Percentiles rank a stretch among this genome's conserved stretches.
These are phyloP conservation scores for Didymella glomerata DNA, from an alignment of 2,329 filamentous ascomycete species.

Conservation along the genomic window DNA sequence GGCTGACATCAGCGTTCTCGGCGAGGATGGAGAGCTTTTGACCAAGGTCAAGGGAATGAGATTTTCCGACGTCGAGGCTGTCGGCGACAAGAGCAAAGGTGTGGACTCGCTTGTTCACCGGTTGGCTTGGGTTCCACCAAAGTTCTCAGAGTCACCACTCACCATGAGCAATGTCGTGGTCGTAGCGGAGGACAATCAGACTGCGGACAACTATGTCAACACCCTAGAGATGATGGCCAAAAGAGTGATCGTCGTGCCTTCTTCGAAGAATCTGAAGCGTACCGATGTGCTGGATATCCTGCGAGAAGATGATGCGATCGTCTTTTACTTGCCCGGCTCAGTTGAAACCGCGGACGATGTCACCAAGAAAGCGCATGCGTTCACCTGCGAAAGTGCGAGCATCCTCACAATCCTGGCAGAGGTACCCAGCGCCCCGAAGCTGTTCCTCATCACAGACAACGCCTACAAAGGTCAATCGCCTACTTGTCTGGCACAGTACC, in stretches of 20 bases:
- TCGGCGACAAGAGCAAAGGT: conserved; percentile 28
- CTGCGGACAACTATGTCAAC: conserved; percentile 27
- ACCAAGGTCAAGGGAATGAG: conserved; percentile 49
- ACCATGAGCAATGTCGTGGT: conserved; percentile 36
- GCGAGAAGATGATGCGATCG: conserved; percentile 16
- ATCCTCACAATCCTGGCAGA: conserved; percentile 30
- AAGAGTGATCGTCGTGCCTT: conserved; percentile 10
- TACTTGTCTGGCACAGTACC: conserved; percentile 48
- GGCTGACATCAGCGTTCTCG: conserved; percentile 42
- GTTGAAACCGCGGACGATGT: conserved; percentile 20
- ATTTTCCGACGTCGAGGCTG: conserved; percentile 54
- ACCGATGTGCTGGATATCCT: conserved; percentile 13
- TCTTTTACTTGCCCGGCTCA: conserved; percentile 29
- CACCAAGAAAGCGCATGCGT: conserved; percentile 25
- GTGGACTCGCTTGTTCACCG: conserved; percentile 50
- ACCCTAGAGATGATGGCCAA: conserved; percentile 23
- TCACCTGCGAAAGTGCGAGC: conserved; percentile 31
- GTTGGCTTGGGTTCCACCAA: conserved; percentile 52
- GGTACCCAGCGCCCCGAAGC: conserved; percentile 23
- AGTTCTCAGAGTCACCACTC: conserved; percentile 44
- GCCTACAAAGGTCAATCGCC: conserved; percentile 34
- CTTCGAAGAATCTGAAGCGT: conserved; percentile 20
- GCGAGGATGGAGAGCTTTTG: conserved; percentile 43
- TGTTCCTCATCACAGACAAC: conserved; percentile 45
- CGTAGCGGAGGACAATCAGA: conserved; percentile 33